phyloP scores from a whole-genome alignment of 129 eudicot species.

The Flaveria linearis region DNA sequence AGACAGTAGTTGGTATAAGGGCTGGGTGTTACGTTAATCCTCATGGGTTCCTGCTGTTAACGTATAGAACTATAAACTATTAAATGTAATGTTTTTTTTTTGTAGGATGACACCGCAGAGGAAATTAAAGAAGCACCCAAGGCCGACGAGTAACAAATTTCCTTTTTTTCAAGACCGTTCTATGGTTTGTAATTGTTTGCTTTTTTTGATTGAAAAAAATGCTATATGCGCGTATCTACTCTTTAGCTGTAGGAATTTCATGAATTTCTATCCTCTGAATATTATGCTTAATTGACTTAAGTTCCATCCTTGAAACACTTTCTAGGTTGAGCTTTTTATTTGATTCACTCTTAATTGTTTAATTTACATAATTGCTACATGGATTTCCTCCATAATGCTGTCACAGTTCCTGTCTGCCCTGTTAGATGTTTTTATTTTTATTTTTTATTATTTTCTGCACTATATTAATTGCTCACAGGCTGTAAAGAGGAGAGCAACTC shows the following conservation, averaged over 20 bases:
- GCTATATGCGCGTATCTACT: slow-evolving; percentile 50
- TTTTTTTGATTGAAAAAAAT: slow-evolving; percentile 41
- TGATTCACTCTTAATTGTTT: slow-evolving; percentile 2
- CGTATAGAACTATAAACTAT: neutral
- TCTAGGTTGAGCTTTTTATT: slow-evolving; percentile 27
- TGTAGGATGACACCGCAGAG: slow-evolving; percentile 70
- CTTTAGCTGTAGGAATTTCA: slow-evolving; percentile 42
- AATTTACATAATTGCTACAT: neutral
- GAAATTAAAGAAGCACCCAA: slow-evolving; percentile 85
- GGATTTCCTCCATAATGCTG: neutral
- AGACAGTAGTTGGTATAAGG: too few relatives aligned
- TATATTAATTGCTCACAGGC: slow-evolving; percentile 21
- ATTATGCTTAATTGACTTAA: slow-evolving; percentile 33
- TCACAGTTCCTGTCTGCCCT: slow-evolving; percentile 22
- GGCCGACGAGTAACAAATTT: slow-evolving; percentile 57
- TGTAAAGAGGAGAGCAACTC: slow-evolving; percentile 32
- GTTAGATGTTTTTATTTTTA: neutral
- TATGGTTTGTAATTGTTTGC: slow-evolving; percentile 44
- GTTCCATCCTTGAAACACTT: slow-evolving; percentile 30
- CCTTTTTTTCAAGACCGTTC: slow-evolving; percentile 31
- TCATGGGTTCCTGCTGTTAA: neutral
- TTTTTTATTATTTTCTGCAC: neutral
- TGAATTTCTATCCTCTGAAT: slow-evolving; percentile 37
- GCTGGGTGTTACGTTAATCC: neutral
- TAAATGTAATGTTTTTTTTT: slow-evolving; percentile 13